Evolutionary conservation across 2,329 filamentous ascomycete genomes (phyloP).

Genomic region (Chrysoporthe austroafricana): DNA sequence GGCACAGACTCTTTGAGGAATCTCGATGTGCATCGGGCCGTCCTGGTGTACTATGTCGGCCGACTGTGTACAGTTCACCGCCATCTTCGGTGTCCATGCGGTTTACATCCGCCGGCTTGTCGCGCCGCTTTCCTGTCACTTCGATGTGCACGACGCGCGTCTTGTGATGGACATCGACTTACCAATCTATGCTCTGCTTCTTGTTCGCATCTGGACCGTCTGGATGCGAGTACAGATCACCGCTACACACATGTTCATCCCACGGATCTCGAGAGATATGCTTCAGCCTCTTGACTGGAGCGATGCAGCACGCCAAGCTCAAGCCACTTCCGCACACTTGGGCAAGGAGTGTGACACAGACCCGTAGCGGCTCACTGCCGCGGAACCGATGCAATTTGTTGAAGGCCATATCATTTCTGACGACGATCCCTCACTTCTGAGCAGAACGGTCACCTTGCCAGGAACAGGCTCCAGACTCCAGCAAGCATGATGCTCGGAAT

Average conservation of each 20-base stretch:
- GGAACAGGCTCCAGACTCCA: background rate
- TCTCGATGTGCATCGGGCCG: background rate
- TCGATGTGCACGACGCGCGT: conserved; percentile 3
- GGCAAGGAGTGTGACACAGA: conserved; percentile 16
- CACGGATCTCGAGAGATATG: conserved; percentile 18
- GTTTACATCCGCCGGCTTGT: conserved; percentile 10
- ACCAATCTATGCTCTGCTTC: background rate
- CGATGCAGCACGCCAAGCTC: conserved; percentile 5
- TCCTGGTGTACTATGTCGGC: background rate
- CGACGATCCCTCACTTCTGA: conserved; percentile 29
- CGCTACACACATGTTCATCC: background rate
- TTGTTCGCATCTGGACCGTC: background rate
- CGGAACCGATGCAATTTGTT: background rate
- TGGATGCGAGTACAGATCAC: background rate
- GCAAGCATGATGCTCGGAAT: background rate
- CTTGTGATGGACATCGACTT: background rate
- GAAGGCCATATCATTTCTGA: conserved; percentile 20
- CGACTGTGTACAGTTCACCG: background rate
- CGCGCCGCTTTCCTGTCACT: conserved; percentile 10
- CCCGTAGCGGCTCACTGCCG: conserved; percentile 17
- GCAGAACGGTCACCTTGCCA: background rate
- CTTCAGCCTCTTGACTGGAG: conserved; percentile 16
- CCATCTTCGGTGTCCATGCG: background rate
- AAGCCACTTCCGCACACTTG: conserved; percentile 2
- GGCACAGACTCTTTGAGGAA: no score